Base-by-base conservation (phyloP, 2,329 filamentous ascomycete genomes). In the Aspergillus proliferans region DNA sequence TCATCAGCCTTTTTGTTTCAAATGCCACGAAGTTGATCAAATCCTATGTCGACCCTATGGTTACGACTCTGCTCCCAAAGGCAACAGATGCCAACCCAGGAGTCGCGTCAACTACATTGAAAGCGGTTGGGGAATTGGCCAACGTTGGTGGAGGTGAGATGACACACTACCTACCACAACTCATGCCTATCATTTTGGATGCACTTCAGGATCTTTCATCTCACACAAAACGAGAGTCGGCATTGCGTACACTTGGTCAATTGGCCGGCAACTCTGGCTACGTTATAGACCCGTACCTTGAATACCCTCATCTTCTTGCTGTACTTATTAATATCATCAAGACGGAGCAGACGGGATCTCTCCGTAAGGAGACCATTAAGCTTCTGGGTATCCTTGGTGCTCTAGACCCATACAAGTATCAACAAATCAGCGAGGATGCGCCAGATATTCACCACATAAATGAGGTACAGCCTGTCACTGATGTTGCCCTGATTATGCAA, bases 181-280 rank as follows among this genome's bases (percentile, higher is more conserved):
- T 98, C 33, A 98, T 97, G 92, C 89, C 88, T 0, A 86, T 97
- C 52, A 94, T 98, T 85, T 97, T 98, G 51, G 87, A 93, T 52
- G 91, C 92, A 24, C 76, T 98, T 47, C 92, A 98, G 68, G 93
- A 98, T 65, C 85, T 97, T 59, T 90, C 89, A 56, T 95, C 92
- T 3, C 85, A 88, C 43, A 78, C 84, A 42, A 97, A 97, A 71
- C 85, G 93, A 48, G 91, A 95, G 68, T 88, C 94, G 6, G 92
- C 93, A 3, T 76, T 98, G 28, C 87, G 88, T 57, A 93, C 94
- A 0, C 78, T 98, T 0, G 92, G 92, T 18, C 91, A 97, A 65
- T 75, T 98, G 47, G 90, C 93, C 5, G 95, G 90, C 63, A 97
- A 95, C 69, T 93, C 91, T 10, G 93, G 94, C 58, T 98, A 98